Conservation (phyloP, 768 basidiomycete species). For the Mycena vitilis region DNA sequence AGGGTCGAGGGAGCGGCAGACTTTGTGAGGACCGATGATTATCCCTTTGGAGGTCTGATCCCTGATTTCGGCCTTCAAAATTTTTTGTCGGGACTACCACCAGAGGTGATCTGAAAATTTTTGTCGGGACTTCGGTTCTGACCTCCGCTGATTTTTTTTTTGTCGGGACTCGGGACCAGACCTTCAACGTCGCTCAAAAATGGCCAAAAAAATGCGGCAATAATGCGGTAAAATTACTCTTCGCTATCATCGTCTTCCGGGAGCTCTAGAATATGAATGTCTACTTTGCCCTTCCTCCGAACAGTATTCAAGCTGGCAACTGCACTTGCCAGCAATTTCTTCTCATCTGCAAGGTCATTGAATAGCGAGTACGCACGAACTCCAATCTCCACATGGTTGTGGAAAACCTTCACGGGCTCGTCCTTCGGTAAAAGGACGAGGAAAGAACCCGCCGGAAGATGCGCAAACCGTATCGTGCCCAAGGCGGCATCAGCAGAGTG, state of each 20-base stretch:
- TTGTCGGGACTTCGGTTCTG: constrained; percentile 9
- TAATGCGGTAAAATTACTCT: not conserved
- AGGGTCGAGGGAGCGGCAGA: no score
- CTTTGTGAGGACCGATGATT: constrained; percentile 16
- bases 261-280: constrained; percentile 10
- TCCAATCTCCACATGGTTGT: constrained; percentile 9
- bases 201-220: not conserved
- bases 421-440: constrained; percentile 8
- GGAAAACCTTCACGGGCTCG: not conserved
- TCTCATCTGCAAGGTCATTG: not conserved
- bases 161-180: constrained; percentile 11
- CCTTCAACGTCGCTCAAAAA: not conserved
- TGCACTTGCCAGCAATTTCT: not conserved
- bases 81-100: constrained; percentile 7
- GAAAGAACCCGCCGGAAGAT: constrained; percentile 1
- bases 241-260: not conserved
- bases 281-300: constrained; percentile 6
- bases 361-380: not conserved
- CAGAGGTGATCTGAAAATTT: not conserved
- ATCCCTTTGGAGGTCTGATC: constrained; percentile 2
- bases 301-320: constrained; percentile 12
- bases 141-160: constrained; percentile 1
- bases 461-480: constrained; percentile 3
- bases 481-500: not conserved
- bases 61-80: not conserved